Conservation (phyloP, 2,329 filamentous ascomycete genomes). For the Gliomastix tumulicola region DNA sequence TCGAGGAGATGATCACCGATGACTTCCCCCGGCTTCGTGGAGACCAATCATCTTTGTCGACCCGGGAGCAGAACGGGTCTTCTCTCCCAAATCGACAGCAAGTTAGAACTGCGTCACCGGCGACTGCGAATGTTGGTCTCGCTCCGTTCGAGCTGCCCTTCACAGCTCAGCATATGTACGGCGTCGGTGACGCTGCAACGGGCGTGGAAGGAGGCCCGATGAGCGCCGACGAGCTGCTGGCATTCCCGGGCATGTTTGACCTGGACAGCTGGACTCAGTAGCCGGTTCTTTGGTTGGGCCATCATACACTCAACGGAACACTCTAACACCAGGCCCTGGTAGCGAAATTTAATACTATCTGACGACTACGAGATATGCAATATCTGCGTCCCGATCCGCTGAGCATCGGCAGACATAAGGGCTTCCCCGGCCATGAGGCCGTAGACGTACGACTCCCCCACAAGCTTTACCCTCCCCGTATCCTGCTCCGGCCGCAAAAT, state of each 20-base stretch:
- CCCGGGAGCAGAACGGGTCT: background rate
- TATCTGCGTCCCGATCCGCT: too few species aligned
- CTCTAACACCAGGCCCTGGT: too few species aligned
- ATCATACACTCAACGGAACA: too few species aligned
- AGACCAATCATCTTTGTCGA: constrained; percentile 1
- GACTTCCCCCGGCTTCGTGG: constrained; percentile 5
- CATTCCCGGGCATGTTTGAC: constrained; percentile 7
- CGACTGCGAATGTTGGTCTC: background rate
- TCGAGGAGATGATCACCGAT: constrained; percentile 7
- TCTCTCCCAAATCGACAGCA: too few species aligned
- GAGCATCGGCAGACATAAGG: too few species aligned
- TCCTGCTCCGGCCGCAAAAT: background rate
- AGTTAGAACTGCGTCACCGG: background rate
- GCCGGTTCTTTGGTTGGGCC: too few species aligned
- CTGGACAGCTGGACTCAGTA: constrained; percentile 4
- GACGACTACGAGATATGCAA: too few species aligned
- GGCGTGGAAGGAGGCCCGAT: background rate
- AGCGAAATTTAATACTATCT: too few species aligned
- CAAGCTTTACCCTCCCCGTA: too few species aligned
- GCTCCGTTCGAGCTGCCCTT: constrained; percentile 5
- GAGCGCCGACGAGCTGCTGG: constrained; percentile 5
- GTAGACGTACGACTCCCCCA: background rate
- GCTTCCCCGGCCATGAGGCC: background rate
- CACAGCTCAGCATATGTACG: constrained; percentile 2
- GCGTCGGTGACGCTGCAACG: background rate